A percentile compares a stretch with the other conserved stretches of the same genome.
Evolutionary conservation across 805 yeast species (phyloP).

Genomic region (Starmerella floris): DNA sequence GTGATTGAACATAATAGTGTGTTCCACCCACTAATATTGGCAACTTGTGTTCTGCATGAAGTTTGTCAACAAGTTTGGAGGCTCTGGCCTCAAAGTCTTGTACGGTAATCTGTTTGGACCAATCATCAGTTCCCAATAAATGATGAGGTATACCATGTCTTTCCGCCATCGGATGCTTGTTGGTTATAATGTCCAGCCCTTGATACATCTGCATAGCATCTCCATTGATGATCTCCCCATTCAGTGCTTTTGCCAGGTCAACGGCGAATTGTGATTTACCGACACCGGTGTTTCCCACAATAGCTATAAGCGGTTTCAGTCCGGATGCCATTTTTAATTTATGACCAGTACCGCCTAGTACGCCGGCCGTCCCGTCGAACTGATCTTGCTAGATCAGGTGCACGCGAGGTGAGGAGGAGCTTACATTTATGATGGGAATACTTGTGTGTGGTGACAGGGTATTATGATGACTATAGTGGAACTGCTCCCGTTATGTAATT

Average conservation of each 20-base stretch:
- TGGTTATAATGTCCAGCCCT: conserved; percentile 63
- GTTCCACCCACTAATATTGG: conserved; percentile 95
- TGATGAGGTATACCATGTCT: conserved; percentile 69
- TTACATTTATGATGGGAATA: too few species aligned
- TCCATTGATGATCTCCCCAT: conserved; percentile 87
- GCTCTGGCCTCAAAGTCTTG: conserved; percentile 73
- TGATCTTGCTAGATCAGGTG: too few species aligned
- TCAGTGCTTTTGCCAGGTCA: conserved; percentile 58
- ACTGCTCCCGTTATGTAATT: conserved; percentile 2
- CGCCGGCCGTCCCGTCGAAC: too few species aligned
- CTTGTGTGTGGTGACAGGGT: too few species aligned
- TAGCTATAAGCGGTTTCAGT: conserved; percentile 38
- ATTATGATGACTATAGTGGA: too few species aligned
- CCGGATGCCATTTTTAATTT: background rate
- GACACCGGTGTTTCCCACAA: conserved; percentile 91
- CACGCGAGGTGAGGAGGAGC: too few species aligned
- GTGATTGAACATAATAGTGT: conserved; percentile 75
- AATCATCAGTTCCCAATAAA: conserved; percentile 67
- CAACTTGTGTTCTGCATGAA: conserved; percentile 51
- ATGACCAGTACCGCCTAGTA: too few species aligned
- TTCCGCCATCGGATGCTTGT: conserved; percentile 77
- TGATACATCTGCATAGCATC: conserved; percentile 94
- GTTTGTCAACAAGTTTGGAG: conserved; percentile 39
- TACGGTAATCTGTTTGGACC: conserved; percentile 57
- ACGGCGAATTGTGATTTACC: conserved; percentile 81